A percentile compares a stretch with the other conserved stretches of the same genome.
Conservation (phyloP, 176 grass and related monocot species). For the Oryza brachyantha region DNA sequence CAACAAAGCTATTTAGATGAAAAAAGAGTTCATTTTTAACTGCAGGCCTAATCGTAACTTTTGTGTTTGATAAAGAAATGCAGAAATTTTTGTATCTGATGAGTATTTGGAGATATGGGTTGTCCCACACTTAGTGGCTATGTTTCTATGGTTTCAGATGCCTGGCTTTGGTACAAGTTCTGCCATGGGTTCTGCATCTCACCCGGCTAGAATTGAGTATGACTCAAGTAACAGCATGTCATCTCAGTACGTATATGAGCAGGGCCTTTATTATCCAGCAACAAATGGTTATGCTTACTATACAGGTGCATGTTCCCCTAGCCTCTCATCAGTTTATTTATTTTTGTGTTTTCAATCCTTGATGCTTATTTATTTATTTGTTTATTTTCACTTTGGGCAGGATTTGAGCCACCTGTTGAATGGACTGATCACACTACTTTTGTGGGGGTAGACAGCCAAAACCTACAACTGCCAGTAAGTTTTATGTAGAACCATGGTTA, state of each 20-base stretch:
- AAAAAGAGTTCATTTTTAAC: background rate
- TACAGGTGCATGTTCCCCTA: slow-evolving; percentile 40
- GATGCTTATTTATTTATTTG: slow-evolving; percentile 12
- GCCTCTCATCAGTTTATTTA: background rate
- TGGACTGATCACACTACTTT: slow-evolving; percentile 44
- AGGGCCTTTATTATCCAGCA: slow-evolving; percentile 58
- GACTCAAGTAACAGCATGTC: slow-evolving; percentile 39
- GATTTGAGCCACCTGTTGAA: slow-evolving; percentile 52
- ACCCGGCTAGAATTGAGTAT: slow-evolving; percentile 39
- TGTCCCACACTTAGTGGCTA: background rate
- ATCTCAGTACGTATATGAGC: slow-evolving; percentile 52
- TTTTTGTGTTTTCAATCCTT: background rate
- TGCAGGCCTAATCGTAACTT: background rate
- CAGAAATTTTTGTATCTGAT: background rate
- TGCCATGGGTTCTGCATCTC: slow-evolving; percentile 31
- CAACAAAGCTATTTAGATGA: background rate
- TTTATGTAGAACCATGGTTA: slow-evolving; percentile 9
- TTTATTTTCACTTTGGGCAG: slow-evolving; percentile 29
- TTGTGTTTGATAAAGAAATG: background rate
- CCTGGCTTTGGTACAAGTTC: slow-evolving; percentile 40
- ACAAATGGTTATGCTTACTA: slow-evolving; percentile 51
- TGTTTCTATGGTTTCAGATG: slow-evolving; percentile 55
- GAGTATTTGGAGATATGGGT: background rate
- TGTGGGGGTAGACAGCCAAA: slow-evolving; percentile 64
- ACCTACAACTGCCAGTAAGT: slow-evolving; percentile 43